Conservation (phyloP, 2,329 filamentous ascomycete species). For the Orbilia javanica region DNA sequence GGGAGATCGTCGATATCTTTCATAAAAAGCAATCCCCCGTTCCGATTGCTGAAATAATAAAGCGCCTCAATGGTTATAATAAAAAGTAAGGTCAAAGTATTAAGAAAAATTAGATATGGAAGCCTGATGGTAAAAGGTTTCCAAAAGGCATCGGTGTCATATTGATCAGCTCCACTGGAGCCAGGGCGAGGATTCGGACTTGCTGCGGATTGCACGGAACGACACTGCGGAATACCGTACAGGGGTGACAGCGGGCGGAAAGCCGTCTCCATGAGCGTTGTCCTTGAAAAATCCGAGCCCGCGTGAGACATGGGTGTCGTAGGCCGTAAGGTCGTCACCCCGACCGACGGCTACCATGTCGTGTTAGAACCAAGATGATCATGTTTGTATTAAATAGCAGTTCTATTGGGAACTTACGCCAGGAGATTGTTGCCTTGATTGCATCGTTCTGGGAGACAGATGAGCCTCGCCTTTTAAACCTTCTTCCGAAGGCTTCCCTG, state of each 20-base stretch:
- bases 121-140: slow-evolving; percentile 75
- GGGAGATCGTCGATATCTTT: slow-evolving; percentile 29
- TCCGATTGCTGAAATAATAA: slow-evolving; percentile 66
- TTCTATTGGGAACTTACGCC: slow-evolving; percentile 30
- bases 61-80: slow-evolving; percentile 71
- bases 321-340: slow-evolving; percentile 25
- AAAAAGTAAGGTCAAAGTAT: slow-evolving; percentile 70
- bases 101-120: slow-evolving; percentile 71
- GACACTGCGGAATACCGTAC: slow-evolving; percentile 34
- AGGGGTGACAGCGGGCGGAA: slow-evolving; percentile 26
- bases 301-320: slow-evolving; percentile 40
- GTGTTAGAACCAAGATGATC: neutral
- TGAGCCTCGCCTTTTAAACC: slow-evolving; percentile 36
- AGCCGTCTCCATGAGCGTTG: slow-evolving; percentile 29
- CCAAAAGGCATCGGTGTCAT: slow-evolving; percentile 66
- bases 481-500: slow-evolving; percentile 28
- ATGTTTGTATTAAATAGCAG: neutral
- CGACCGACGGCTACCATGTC: slow-evolving; percentile 21
- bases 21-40: slow-evolving; percentile 26
- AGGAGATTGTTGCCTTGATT: slow-evolving; percentile 43
- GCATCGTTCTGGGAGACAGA: slow-evolving; percentile 32
- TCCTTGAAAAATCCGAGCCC: slow-evolving; percentile 41
- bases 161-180: slow-evolving; percentile 39
- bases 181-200: slow-evolving; percentile 4
- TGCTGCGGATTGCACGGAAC: slow-evolving; percentile 31